Conservation (phyloP, 2,329 filamentous ascomycete species). For the Colletotrichum spinosum region DNA sequence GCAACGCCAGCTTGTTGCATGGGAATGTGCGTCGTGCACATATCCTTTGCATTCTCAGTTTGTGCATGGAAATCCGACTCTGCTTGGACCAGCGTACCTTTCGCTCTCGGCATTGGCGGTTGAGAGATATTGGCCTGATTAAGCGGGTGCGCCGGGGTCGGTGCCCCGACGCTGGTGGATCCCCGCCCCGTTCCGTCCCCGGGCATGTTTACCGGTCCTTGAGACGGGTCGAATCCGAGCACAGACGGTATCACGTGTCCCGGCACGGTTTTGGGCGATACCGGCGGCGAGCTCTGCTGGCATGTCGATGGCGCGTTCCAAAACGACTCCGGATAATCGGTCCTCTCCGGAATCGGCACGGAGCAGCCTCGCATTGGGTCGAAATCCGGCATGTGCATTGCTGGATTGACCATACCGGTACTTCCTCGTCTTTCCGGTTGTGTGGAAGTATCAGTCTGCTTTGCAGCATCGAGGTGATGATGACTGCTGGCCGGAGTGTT, state of each 20-base stretch:
- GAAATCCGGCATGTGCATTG: slow-evolving; percentile 41
- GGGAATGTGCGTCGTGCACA: not conserved
- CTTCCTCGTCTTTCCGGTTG: slow-evolving; percentile 44
- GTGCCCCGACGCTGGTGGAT: not conserved
- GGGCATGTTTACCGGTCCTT: not conserved
- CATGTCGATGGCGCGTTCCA: slow-evolving; percentile 37
- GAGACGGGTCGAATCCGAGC: slow-evolving; percentile 11
- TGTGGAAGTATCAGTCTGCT: slow-evolving; percentile 7
- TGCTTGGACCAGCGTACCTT: slow-evolving; percentile 31
- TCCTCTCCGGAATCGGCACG: slow-evolving; percentile 49
- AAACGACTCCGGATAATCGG: slow-evolving; percentile 42
- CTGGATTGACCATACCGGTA: slow-evolving; percentile 46
- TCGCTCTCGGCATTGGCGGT: slow-evolving; percentile 10
- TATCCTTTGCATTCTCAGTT: slow-evolving; percentile 33
- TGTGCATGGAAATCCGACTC: slow-evolving; percentile 11
- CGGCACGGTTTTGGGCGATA: slow-evolving; percentile 49
- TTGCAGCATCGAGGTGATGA: slow-evolving; percentile 11
- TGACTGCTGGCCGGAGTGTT: not conserved
- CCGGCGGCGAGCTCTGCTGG: slow-evolving; percentile 45
- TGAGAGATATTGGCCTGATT: slow-evolving; percentile 11
- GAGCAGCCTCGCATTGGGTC: slow-evolving; percentile 48
- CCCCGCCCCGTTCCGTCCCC: too few species aligned
- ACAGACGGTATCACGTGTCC: slow-evolving; percentile 16
- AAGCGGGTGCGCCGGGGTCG: not conserved
- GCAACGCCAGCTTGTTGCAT: slow-evolving; percentile 7